phyloP scores from a whole-genome alignment of 2,329 filamentous ascomycete genomes.

The Aureobasidium mangrovei region DNA sequence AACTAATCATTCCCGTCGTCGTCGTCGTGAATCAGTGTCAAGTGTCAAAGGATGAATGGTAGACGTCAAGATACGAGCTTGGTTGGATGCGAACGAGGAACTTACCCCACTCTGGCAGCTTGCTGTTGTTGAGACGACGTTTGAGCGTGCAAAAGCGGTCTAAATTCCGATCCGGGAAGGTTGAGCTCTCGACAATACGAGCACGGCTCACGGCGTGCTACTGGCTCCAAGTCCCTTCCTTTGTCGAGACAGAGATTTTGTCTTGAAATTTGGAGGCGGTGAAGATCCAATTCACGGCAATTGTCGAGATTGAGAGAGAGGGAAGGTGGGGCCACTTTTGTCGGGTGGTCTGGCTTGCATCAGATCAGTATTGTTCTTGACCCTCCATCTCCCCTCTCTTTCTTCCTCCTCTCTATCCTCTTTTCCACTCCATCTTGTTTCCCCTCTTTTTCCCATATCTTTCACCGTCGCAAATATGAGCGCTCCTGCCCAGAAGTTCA shows the following conservation, averaged over 20 bases:
- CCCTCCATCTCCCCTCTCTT: slow-evolving; percentile 17
- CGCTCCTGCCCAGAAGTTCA: slow-evolving; percentile 87
- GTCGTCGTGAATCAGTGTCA: too few species aligned
- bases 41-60: neutral
- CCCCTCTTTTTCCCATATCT: slow-evolving; percentile 14
- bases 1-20: too few species aligned
- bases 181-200: neutral
- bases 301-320: slow-evolving; percentile 3
- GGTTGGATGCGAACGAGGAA: neutral
- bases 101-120: neutral
- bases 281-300: slow-evolving; percentile 6
- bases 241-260: neutral
- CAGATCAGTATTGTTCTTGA: neutral
- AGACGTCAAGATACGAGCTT: slow-evolving; percentile 7
- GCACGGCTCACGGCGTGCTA: neutral
- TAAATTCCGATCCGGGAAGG: neutral
- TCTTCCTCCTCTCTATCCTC: slow-evolving; percentile 14
- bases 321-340: slow-evolving; percentile 11
- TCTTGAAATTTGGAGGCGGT: neutral
- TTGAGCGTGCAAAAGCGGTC: neutral
- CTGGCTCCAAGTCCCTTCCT: neutral
- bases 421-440: slow-evolving; percentile 16
- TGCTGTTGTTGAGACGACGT: neutral
- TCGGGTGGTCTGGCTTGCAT: neutral
- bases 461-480: slow-evolving; percentile 40